Percentiles rank a stretch among this genome's conserved stretches.
Evolutionary conservation across 371 early-diverging fungal species (phyloP).

Genomic region (Entomophthora muscae): DNA sequence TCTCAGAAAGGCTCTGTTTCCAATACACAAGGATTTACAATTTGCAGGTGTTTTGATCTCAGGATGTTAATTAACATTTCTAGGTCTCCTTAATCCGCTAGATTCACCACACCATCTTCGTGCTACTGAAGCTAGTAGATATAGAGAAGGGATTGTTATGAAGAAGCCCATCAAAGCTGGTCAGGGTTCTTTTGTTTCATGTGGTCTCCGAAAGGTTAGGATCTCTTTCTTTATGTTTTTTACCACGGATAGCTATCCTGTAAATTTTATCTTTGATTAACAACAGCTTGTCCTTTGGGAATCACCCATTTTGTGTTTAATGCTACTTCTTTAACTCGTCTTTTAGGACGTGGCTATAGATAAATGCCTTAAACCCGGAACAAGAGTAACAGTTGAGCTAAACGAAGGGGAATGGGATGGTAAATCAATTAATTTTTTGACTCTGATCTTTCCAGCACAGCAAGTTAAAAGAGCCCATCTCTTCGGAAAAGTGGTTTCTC

Average conservation of each 20-base stretch:
- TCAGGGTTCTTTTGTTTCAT: slow-evolving; percentile 35
- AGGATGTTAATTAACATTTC: neutral
- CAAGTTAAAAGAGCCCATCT: slow-evolving; percentile 17
- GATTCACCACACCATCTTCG: slow-evolving; percentile 55
- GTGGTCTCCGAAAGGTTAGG: slow-evolving; percentile 28
- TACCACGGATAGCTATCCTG: no score
- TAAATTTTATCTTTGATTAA: no score
- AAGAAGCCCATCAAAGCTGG: slow-evolving; percentile 20
- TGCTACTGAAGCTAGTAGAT: slow-evolving; percentile 31
- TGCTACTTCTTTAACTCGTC: neutral
- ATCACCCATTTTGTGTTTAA: no score
- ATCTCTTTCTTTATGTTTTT: no score
- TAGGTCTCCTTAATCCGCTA: slow-evolving; percentile 42
- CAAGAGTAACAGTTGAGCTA: no score
- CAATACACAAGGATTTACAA: slow-evolving; percentile 47
- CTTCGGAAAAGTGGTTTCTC: slow-evolving; percentile 37
- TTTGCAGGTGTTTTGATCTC: slow-evolving; percentile 24
- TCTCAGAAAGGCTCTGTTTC: slow-evolving; percentile 43
- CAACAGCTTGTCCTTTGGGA: no score
- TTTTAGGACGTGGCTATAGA: slow-evolving; percentile 28
- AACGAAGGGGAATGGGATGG: slow-evolving; percentile 13
- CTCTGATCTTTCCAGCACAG: no score
- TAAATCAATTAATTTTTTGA: no score
- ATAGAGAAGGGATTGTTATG: slow-evolving; percentile 47
- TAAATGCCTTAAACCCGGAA: slow-evolving; percentile 32